Base-by-base conservation (phyloP, 2,329 filamentous ascomycete species). In the Fusarium verrucosum region DNA sequence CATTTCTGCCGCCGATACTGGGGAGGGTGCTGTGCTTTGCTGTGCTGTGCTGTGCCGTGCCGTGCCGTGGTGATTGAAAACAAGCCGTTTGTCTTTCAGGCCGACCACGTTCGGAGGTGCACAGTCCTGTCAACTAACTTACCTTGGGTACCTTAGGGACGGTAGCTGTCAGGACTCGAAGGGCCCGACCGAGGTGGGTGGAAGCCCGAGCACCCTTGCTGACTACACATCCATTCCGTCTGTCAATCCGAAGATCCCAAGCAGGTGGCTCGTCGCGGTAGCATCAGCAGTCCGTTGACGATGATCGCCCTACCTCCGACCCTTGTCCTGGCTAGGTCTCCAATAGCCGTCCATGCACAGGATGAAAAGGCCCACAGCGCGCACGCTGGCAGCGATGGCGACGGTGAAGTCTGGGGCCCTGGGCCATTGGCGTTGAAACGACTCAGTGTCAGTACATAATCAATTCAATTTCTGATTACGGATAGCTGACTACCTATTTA, bases 281-380 rank as follows among this genome's bases (percentile, higher is more conserved):
- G 40, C 40, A 46, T 51, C 59, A 66, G 69, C 65, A 65, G 72
- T 65, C 69, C 69, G 69, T 72, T 71, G 69, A 66, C 69, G 69
- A 71, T 69, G 69, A 71, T 71, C 69, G 69, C 63, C 69, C 53
- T 71, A 51, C 67, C 54, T 71, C 43, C 37, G 45, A 52, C 62
- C 69, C 69, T 32, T 58, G 65, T 58, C 67, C 62, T 49, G 54
- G 59, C 62, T 42, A 40, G 26, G 41, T 52, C 28, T 49, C 47
- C 51, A 41, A 45, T 60, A 41, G 38, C 42, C 26, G 60, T 56
- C 62, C 49, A 55, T 65, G 62, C 62, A 66, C 58, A 50, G 52
- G 35, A 41, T 20, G 43, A 59, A 38, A 19, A 58, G 62, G 22
- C 23, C 57, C 60, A 61, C 60, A 52, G 43, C 59, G 44, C 61